Base-by-base conservation (phyloP, 148 eudicot genomes). In the Amaranthus hypochondriacus region DNA sequence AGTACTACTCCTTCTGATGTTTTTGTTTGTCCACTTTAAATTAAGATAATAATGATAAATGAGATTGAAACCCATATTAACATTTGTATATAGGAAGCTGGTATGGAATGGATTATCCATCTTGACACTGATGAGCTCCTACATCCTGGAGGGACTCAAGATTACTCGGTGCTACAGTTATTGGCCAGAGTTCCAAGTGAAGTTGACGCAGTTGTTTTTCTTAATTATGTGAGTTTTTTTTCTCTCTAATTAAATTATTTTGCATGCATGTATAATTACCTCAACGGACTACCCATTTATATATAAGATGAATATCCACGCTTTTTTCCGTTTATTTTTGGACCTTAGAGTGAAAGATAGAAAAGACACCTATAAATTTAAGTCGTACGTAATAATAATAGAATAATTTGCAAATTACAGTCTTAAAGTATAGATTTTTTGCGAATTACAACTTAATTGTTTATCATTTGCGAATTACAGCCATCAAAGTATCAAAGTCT, bases 51-150 rank as follows among this genome's bases (percentile, higher is more conserved):
- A 28, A 28, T 2, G 39, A 28, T 28, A 28, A 28, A 28, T 28
- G 39, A 28, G 39, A 28, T 28, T 28, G 1, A 28, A 28, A 28
- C 39, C 1, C 39, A 28, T 28, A 28, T 28, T 28, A 28, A 28
- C 39, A 28, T 28, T 28, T 28, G 39, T 28, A 28, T 28, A 28
- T 69, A 90, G 91, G 85, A 91, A 67, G 82, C 87, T 56, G 87
- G 88, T 64, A 83, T 89, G 91, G 91, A 89, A 48, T 91, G 91
- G 93, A 91, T 91, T 53, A 79, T 91, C 82, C 96, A 91, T 80
- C 87, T 89, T 9, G 96, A 91, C 84, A 91, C 93, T 42, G 96
- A 91, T 69, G 93, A 91, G 83, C 85, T 91, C 66, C 63, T 89
- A 61, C 89, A 91, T 83, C 96, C 93, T 71, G 91, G 82, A 15